A percentile compares a stretch with the other conserved stretches of the same genome.
phyloP scores from a whole-genome alignment of 1,284 basidiomycete genomes.

The Exobasidium cylindrosporum region DNA sequence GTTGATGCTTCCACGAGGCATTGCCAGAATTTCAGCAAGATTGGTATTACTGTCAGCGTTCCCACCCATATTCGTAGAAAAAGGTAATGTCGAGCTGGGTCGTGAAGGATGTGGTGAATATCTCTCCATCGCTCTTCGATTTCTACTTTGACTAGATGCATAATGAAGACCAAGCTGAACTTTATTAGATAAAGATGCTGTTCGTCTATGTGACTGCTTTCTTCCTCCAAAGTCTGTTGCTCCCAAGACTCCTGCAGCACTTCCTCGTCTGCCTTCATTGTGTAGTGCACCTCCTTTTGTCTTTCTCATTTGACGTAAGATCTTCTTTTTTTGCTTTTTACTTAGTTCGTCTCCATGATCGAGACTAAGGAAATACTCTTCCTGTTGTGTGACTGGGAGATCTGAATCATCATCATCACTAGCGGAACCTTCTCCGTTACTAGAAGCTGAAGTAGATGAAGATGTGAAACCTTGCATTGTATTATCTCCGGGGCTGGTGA shows the following conservation, averaged over 20 bases:
- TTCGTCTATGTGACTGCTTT: background rate
- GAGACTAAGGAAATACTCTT: conserved; percentile 17
- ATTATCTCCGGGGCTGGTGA: background rate
- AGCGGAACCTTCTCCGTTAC: background rate
- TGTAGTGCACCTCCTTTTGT: conserved; percentile 11
- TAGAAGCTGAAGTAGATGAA: background rate
- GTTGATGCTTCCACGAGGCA: background rate
- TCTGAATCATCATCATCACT: background rate
- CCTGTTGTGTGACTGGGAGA: background rate
- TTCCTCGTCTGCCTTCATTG: conserved; percentile 14
- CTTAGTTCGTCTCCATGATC: conserved; percentile 37
- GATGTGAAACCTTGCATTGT: background rate
- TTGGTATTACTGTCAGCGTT: background rate
- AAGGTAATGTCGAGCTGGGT: background rate
- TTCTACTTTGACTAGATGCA: conserved; percentile 35
- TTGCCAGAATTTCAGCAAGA: background rate
- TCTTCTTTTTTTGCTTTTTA: conserved; percentile 35
- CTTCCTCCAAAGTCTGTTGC: conserved; percentile 19
- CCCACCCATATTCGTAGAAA: background rate
- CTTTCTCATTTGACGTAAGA: conserved; percentile 30
- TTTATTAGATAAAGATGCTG: conserved; percentile 18
- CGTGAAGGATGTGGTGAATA: conserved; percentile 36
- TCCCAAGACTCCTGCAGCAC: conserved; percentile 23
- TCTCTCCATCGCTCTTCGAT: conserved; percentile 44
- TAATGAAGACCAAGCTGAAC: conserved; percentile 41